A percentile compares a stretch with the other conserved stretches of the same genome.
Conservation (phyloP, 2,329 filamentous ascomycete genomes). For the Gaeumannomyces sp. region DNA sequence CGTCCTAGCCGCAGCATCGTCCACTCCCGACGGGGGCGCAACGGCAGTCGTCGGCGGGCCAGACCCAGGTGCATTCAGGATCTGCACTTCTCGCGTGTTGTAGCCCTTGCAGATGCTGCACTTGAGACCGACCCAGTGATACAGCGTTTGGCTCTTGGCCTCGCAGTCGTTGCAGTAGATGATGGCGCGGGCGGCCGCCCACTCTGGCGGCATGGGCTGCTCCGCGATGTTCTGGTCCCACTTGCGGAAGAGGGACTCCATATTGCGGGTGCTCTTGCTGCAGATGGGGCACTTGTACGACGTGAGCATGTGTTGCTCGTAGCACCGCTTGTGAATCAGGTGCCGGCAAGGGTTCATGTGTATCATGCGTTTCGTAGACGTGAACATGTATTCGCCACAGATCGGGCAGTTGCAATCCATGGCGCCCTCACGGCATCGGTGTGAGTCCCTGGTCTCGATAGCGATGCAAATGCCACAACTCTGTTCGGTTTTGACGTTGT, state of each 20-base stretch:
- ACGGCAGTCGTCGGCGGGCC: not conserved
- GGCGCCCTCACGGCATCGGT: constrained; percentile 90
- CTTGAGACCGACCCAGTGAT: constrained; percentile 92
- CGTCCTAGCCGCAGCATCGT: not conserved
- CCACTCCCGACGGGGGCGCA: too few species aligned
- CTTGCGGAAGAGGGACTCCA: constrained; percentile 92
- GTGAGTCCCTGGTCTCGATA: constrained; percentile 74
- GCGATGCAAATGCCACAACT: constrained; percentile 88
- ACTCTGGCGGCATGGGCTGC: constrained; percentile 89
- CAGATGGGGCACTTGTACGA: constrained; percentile 97
- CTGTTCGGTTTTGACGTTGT: not conserved
- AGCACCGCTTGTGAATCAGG: constrained; percentile 88
- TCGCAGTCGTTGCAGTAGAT: constrained; percentile 94
- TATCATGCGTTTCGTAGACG: constrained; percentile 78
- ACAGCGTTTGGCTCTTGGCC: constrained; percentile 76
- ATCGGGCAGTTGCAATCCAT: constrained; percentile 96
- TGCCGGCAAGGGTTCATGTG: constrained; percentile 88
- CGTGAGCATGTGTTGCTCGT: constrained; percentile 77
- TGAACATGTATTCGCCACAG: constrained; percentile 95
- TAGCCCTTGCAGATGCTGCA: constrained; percentile 69
- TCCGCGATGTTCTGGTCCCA: constrained; percentile 78
- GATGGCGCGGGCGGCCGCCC: constrained; percentile 70
- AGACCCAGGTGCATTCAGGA: constrained; percentile 41
- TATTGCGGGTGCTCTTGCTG: constrained; percentile 93
- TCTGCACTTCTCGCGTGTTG: constrained; percentile 59